Base-by-base conservation (phyloP, 1,284 basidiomycete genomes). In the Irpex lacteus region DNA sequence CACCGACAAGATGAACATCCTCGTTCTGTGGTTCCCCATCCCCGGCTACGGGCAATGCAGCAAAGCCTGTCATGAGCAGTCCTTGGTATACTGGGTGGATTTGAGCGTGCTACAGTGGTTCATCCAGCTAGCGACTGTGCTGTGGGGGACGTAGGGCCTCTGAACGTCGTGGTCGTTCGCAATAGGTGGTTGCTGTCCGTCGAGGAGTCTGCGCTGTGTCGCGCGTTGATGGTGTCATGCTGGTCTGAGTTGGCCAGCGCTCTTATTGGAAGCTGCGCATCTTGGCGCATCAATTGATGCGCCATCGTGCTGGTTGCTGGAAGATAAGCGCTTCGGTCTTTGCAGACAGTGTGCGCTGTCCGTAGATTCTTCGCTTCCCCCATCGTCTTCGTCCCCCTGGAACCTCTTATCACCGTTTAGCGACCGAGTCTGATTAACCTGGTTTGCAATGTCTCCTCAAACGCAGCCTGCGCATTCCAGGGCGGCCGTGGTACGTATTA, bases 1-100 rank as follows among this genome's bases (percentile, higher is more conserved):
- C 77, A 3, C 88, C 87, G 6, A 79, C 74, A 79, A 85, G 85
- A 61, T 83, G 84, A 4, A 79, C 73, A 18, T 73, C 69, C 21
- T 67, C 70, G 5, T 74, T 69, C 9, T 60, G 65, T 11, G 70
- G 71, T 38, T 70, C 75, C 11, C 73, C 75, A 26, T 77, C 72
- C 50, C 80, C 80, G 5, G 74, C 75, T 58, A 78, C 59, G 26
- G 80, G 75, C n/a, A 83, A 66, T 60, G 72, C 75, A 58, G 76
- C 73, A 63, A 82, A 81, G 60, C 82, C 84, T 32, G 83, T 82
- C 84, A 85, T 84, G 65, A 61, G 21, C 32, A 15, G 54, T 44
- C 40, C 40, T 44, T 44, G 40, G 15, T 15, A 15, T 44, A 15
- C 40, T 44, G 40, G 11, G 40, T 15, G 40, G 15, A 44, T 15